phyloP scores from a whole-genome alignment of 768 basidiomycete genomes.

The Omphalotus guepiniiformis region DNA sequence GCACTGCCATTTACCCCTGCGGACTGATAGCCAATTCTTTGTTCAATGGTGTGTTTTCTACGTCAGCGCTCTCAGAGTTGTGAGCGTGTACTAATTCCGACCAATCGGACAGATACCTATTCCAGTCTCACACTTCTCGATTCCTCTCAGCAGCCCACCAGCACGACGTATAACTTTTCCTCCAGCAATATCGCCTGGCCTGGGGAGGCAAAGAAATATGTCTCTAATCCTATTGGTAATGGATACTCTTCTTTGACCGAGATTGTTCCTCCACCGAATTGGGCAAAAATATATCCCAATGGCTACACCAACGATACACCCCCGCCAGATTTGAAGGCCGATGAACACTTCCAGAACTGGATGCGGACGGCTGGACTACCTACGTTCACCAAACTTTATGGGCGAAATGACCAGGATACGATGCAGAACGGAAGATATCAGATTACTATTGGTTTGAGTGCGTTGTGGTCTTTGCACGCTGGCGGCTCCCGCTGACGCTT shows the following conservation, averaged over 20 bases:
- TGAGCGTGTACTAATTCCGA: slow-evolving; percentile 5
- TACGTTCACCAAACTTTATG: slow-evolving; percentile 94
- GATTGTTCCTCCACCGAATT: slow-evolving; percentile 93
- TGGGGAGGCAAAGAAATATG: slow-evolving; percentile 90
- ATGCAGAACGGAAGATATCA: slow-evolving; percentile 74
- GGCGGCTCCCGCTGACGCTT: slow-evolving; percentile 8
- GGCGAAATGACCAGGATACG: slow-evolving; percentile 75
- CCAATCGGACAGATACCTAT: slow-evolving; percentile 63
- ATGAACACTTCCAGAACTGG: slow-evolving; percentile 99
- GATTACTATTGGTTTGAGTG: slow-evolving; percentile 78
- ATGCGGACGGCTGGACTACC: slow-evolving; percentile 98
- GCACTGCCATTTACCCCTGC: slow-evolving; percentile 82
- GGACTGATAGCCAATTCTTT: slow-evolving; percentile 96
- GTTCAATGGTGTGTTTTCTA: slow-evolving; percentile 73
- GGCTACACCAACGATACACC: slow-evolving; percentile 69
- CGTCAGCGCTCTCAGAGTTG: not conserved
- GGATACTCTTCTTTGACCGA: slow-evolving; percentile 54
- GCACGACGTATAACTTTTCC: slow-evolving; percentile 67
- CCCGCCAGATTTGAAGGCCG: slow-evolving; percentile 64
- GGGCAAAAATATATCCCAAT: slow-evolving; percentile 68
- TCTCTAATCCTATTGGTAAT: slow-evolving; percentile 39
- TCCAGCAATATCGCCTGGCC: slow-evolving; percentile 90
- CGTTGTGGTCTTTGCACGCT: slow-evolving; percentile 28
- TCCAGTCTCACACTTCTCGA: slow-evolving; percentile 57
- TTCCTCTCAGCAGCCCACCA: slow-evolving; percentile 37